Percentiles rank a stretch among this genome's conserved stretches.
These are phyloP conservation scores for Claviceps lovelessii DNA, from an alignment of 2,329 filamentous ascomycete species.

Conservation along the genomic window DNA sequence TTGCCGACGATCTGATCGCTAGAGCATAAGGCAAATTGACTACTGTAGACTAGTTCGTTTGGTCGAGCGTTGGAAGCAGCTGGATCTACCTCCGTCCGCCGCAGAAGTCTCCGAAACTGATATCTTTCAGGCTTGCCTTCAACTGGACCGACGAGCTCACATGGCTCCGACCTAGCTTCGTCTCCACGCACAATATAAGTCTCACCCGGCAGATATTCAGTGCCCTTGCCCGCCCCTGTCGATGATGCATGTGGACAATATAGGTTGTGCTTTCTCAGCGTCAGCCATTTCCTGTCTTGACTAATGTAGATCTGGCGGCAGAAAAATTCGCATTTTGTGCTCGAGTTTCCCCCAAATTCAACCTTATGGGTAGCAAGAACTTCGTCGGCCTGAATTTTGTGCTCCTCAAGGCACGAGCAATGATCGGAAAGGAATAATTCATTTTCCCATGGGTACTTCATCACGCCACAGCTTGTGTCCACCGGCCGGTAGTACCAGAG, in stretches of 20 bases:
- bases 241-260: slow-evolving; percentile 28
- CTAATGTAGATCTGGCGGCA: slow-evolving; percentile 56
- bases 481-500: slow-evolving; percentile 60
- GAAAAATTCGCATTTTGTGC: slow-evolving; percentile 41
- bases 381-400: slow-evolving; percentile 37
- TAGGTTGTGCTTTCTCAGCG: slow-evolving; percentile 40
- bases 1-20: slow-evolving; percentile 31
- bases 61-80: slow-evolving; percentile 17
- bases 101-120: slow-evolving; percentile 36
- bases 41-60: slow-evolving; percentile 48
- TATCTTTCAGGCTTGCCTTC: slow-evolving; percentile 7
- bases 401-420: slow-evolving; percentile 47
- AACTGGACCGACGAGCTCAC: slow-evolving; percentile 32
- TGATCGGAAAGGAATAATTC: slow-evolving; percentile 67
- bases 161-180: slow-evolving; percentile 39
- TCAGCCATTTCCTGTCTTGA: slow-evolving; percentile 46
- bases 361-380: slow-evolving; percentile 44
- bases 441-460: slow-evolving; percentile 54
- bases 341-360: slow-evolving; percentile 38
- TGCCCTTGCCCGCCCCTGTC: not conserved
- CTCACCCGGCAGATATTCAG: slow-evolving; percentile 36
- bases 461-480: slow-evolving; percentile 55
- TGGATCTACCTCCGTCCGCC: slow-evolving; percentile 29
- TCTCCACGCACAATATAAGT: slow-evolving; percentile 37
- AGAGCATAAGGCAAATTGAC: slow-evolving; percentile 25